Evolutionary conservation across 2,329 filamentous ascomycete genomes (phyloP).

Genomic region (Aspergillus ruber): DNA sequence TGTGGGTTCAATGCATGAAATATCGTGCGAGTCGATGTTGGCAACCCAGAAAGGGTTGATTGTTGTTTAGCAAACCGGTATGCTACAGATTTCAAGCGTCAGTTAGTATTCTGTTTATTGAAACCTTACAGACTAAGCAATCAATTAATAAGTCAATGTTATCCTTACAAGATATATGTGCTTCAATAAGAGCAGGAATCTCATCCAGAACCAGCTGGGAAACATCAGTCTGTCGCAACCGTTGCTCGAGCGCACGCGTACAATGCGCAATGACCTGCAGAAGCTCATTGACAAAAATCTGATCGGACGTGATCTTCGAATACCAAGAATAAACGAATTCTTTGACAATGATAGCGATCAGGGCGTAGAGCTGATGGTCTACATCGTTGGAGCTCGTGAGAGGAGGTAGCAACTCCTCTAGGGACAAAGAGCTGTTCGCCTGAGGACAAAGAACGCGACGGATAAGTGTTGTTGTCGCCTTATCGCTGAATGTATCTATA

Average conservation of each 20-base stretch:
- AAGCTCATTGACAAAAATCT: conserved; percentile 78
- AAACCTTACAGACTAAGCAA: conserved; percentile 1
- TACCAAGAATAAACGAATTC: conserved; percentile 95
- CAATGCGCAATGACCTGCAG: conserved; percentile 89
- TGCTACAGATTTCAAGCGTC: conserved; percentile 44
- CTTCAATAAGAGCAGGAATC: conserved; percentile 71
- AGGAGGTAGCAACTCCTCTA: conserved; percentile 79
- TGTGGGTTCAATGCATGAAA: conserved; percentile 82
- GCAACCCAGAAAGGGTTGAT: conserved; percentile 53
- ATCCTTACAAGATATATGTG: conserved; percentile 66
- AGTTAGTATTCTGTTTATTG: neutral
- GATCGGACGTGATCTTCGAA: conserved; percentile 81
- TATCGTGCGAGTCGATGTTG: conserved; percentile 58
- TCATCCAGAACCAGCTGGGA: conserved; percentile 81
- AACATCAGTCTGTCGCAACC: conserved; percentile 73
- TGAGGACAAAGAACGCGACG: conserved; percentile 78
- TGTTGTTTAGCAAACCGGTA: conserved; percentile 63
- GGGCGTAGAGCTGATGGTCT: conserved; percentile 85
- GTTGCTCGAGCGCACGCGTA: conserved; percentile 78
- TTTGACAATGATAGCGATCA: conserved; percentile 81
- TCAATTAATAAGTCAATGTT: conserved; percentile 5
- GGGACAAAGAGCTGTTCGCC: conserved; percentile 47
- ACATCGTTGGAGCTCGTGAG: conserved; percentile 92
- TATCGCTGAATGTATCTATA: conserved; percentile 59
- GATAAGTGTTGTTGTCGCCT: conserved; percentile 72